Conservation (phyloP, 495 filamentous ascomycete genomes). For the Podospora didyma region DNA sequence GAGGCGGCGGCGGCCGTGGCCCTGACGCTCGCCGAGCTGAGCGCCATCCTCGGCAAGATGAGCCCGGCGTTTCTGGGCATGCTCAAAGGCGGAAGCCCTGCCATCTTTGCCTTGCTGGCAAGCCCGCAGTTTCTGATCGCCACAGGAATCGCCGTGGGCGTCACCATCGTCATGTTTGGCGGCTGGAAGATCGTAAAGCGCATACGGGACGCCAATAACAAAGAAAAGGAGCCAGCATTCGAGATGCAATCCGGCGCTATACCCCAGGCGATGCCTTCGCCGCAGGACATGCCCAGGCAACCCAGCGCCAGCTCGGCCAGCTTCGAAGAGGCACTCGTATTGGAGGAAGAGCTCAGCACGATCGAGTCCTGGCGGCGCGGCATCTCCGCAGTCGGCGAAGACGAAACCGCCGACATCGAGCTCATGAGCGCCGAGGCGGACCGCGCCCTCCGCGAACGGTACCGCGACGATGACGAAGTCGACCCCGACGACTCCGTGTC, state of each 20-base stretch:
- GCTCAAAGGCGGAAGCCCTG: slow-evolving; percentile 74
- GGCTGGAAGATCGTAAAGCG: slow-evolving; percentile 96
- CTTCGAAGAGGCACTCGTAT: slow-evolving; percentile 48
- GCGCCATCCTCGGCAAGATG: slow-evolving; percentile 76
- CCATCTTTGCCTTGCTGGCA: slow-evolving; percentile 80
- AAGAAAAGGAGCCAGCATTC: slow-evolving; percentile 51
- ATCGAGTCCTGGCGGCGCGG: slow-evolving; percentile 87
- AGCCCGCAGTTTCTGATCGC: slow-evolving; percentile 92
- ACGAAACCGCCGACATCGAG: slow-evolving; percentile 78
- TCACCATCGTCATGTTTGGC: slow-evolving; percentile 89
- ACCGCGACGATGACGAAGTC: slow-evolving; percentile 17
- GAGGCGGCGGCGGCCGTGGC: slow-evolving; percentile 94
- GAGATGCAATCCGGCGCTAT: slow-evolving; percentile 39
- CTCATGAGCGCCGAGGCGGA: slow-evolving; percentile 78
- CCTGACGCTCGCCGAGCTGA: slow-evolving; percentile 87
- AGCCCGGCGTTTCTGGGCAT: slow-evolving; percentile 69
- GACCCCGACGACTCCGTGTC: slow-evolving; percentile 27
- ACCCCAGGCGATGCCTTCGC: not conserved
- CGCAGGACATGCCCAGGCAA: not conserved
- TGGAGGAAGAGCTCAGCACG: slow-evolving; percentile 51
- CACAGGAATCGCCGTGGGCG: slow-evolving; percentile 79
- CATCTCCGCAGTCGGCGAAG: slow-evolving; percentile 54
- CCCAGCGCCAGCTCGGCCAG: slow-evolving; percentile 7
- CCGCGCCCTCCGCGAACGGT: slow-evolving; percentile 44
- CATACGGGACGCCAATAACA: slow-evolving; percentile 48